These are phyloP conservation scores for Staphylotrichum tortipilum DNA, from an alignment of 495 filamentous ascomycete species.

Conservation along the genomic window DNA sequence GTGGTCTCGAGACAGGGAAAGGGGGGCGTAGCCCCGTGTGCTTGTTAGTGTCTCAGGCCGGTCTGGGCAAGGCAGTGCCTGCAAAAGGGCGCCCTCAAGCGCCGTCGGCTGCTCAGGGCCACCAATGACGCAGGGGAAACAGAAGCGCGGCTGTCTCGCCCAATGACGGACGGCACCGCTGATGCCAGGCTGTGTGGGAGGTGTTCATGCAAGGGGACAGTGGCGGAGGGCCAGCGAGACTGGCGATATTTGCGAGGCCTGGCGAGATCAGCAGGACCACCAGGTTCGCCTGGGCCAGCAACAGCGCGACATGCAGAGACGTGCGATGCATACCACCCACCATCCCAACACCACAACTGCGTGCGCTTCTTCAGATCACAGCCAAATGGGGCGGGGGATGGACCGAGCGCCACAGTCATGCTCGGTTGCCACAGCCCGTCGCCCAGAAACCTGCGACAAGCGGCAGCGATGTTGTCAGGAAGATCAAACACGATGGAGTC, in stretches of 20 bases:
- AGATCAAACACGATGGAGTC: conserved; percentile 22
- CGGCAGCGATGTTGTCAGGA: conserved; percentile 5
- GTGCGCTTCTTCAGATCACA: too few species aligned
- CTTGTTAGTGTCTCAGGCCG: conserved; percentile 10
- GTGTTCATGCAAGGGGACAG: too few species aligned
- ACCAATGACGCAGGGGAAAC: neutral
- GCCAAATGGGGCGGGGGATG: neutral
- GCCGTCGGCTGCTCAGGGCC: neutral
- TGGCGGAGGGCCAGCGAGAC: too few species aligned
- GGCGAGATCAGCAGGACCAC: too few species aligned
- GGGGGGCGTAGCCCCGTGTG: neutral
- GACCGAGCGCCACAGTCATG: neutral
- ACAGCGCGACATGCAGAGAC: too few species aligned
- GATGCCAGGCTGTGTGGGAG: too few species aligned
- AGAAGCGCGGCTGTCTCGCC: conserved; percentile 2
- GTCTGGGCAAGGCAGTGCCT: neutral
- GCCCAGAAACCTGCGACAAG: conserved; percentile 9
- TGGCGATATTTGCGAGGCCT: too few species aligned
- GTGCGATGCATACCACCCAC: too few species aligned
- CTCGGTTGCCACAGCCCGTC: neutral
- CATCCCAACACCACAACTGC: too few species aligned
- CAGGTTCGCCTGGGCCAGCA: too few species aligned
- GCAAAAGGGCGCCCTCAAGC: neutral
- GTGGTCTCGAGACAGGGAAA: neutral
- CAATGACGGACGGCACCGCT: too few species aligned